These are phyloP conservation scores for Venturia aucupariae DNA, from an alignment of 2,329 filamentous ascomycete genomes.

Conservation along the genomic window DNA sequence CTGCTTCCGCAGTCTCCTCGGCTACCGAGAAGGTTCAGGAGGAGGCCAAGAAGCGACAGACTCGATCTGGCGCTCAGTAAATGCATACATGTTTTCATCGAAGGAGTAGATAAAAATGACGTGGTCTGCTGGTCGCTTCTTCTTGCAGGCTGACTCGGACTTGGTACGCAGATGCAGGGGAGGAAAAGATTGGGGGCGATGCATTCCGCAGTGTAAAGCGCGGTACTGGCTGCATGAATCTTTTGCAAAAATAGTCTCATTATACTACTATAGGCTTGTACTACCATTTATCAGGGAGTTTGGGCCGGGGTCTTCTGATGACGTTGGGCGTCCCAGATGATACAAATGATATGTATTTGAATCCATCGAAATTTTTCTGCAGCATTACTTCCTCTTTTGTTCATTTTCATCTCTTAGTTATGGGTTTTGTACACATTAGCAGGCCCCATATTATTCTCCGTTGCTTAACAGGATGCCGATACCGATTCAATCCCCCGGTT, in stretches of 20 bases:
- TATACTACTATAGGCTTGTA: background rate
- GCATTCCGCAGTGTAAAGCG: background rate
- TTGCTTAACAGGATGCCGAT: no score
- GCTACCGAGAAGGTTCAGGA: conserved; percentile 67
- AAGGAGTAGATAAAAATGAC: background rate
- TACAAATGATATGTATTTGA: background rate
- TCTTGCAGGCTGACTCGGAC: background rate
- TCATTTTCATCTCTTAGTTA: no score
- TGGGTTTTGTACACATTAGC: no score
- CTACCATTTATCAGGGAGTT: conserved; percentile 4
- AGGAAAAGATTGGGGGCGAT: background rate
- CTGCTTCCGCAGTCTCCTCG: conserved; percentile 51
- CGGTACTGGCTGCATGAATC: background rate
- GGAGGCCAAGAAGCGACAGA: conserved; percentile 49
- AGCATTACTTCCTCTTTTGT: no score
- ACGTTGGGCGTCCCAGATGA: background rate
- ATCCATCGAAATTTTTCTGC: background rate
- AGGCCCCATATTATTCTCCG: no score
- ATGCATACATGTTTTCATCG: background rate
- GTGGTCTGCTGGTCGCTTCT: background rate
- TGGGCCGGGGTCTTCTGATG: background rate
- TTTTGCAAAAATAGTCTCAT: background rate
- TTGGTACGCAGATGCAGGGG: background rate
- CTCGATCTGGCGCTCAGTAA: conserved; percentile 9
- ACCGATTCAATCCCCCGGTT: no score